Conservation (phyloP, 495 filamentous ascomycete genomes). For the Haplographium delicatum region DNA sequence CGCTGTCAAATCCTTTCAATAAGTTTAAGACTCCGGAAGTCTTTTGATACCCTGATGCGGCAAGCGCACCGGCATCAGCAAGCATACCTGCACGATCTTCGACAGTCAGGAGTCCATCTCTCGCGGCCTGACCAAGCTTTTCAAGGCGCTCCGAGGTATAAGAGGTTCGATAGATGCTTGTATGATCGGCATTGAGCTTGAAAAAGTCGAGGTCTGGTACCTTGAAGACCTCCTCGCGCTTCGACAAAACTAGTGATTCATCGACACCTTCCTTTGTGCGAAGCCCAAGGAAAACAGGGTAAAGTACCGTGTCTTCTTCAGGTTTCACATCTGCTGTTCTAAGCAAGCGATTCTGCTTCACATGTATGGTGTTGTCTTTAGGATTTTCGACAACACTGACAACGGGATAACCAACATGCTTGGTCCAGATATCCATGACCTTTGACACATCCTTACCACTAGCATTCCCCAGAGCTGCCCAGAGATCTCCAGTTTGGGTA, state of each 20-base stretch:
- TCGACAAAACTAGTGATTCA: conserved; percentile 56
- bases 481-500: conserved; percentile 82
- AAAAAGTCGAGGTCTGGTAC: conserved; percentile 59
- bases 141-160: conserved; percentile 62
- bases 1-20: conserved; percentile 74
- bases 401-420: conserved; percentile 71
- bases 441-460: conserved; percentile 84
- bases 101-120: conserved; percentile 76
- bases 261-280: conserved; percentile 61
- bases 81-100: conserved; percentile 95
- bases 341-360: conserved; percentile 74
- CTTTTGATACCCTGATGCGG: conserved; percentile 85
- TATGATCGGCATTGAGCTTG: conserved; percentile 76
- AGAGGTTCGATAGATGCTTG: conserved; percentile 66
- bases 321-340: conserved; percentile 74
- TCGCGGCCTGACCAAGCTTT: conserved; percentile 79
- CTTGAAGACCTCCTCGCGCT: conserved; percentile 71
- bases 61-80: conserved; percentile 87
- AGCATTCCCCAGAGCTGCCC: conserved; percentile 82
- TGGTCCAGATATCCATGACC: conserved; percentile 76
- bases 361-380: conserved; percentile 50
- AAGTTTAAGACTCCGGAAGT: conserved; percentile 85
- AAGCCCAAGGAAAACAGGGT: conserved; percentile 66
- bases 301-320: conserved; percentile 74
- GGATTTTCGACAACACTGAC: conserved; percentile 61